These are phyloP conservation scores for Hypoxylon lienhwacheense DNA, from an alignment of 495 filamentous ascomycete species.

Conservation along the genomic window DNA sequence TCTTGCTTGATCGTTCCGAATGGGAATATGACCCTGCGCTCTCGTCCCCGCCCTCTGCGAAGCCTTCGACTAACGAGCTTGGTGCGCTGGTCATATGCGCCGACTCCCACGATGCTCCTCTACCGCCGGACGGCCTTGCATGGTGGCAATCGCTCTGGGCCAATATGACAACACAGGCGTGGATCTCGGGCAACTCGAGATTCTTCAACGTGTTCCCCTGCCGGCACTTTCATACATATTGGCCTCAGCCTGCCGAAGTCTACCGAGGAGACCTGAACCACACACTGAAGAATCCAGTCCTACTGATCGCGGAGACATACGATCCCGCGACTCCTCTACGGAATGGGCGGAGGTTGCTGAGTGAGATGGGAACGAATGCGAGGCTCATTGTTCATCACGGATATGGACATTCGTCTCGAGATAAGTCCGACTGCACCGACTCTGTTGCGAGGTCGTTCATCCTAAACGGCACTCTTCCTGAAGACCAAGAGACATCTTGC, in stretches of 20 bases:
- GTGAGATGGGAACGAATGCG: slow-evolving; percentile 50
- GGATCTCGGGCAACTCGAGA: slow-evolving; percentile 50
- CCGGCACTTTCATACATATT: slow-evolving; percentile 45
- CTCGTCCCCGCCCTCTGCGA: slow-evolving; percentile 33
- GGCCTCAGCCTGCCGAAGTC: slow-evolving; percentile 48
- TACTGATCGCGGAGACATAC: slow-evolving; percentile 52
- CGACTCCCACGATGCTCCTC: slow-evolving; percentile 47
- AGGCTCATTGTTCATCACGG: slow-evolving; percentile 50
- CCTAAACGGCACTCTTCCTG: slow-evolving; percentile 41
- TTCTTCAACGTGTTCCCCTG: slow-evolving; percentile 49
- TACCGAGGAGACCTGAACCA: slow-evolving; percentile 49
- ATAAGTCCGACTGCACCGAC: slow-evolving; percentile 49
- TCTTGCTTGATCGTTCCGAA: slow-evolving; percentile 37
- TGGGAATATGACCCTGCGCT: slow-evolving; percentile 46
- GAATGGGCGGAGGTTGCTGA: slow-evolving; percentile 45
- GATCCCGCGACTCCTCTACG: slow-evolving; percentile 53
- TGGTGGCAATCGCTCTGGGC: slow-evolving; percentile 50
- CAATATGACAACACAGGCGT: slow-evolving; percentile 47
- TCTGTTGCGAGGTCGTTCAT: slow-evolving; percentile 43
- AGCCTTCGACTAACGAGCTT: slow-evolving; percentile 41
- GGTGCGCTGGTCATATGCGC: slow-evolving; percentile 46
- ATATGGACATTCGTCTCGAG: slow-evolving; percentile 49
- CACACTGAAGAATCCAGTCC: slow-evolving; percentile 45
- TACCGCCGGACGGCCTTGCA: slow-evolving; percentile 42
- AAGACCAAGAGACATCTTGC: slow-evolving; percentile 44